Evolutionary conservation across 768 basidiomycete genomes (phyloP).

Genomic region (Boletus insuetus): DNA sequence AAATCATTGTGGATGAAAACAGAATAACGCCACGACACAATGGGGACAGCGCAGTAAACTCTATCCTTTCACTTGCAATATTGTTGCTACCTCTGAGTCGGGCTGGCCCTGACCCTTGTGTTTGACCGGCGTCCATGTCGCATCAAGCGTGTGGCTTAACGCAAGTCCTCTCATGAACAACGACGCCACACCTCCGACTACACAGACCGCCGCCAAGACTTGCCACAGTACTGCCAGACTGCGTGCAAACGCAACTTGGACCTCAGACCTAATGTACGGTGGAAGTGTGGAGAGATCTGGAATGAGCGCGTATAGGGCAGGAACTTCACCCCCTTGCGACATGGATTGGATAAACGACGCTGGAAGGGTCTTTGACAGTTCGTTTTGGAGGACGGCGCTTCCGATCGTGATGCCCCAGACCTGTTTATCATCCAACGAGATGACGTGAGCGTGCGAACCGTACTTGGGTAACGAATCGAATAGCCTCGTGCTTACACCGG

Average conservation of each 20-base stretch:
- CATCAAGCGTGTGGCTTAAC: conserved; percentile 8
- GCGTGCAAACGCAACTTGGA: conserved; percentile 41
- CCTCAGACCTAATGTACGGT: conserved; percentile 31
- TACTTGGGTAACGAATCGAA: too few relatives aligned
- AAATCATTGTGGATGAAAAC: too few relatives aligned
- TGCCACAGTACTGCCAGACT: conserved; percentile 43
- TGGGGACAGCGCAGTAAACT: too few relatives aligned
- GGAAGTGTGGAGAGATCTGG: conserved; percentile 38
- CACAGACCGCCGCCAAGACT: conserved; percentile 39
- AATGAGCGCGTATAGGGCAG: conserved; percentile 42
- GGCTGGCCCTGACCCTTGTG: background rate
- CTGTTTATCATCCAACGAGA: conserved; percentile 21
- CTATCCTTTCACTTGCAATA: background rate
- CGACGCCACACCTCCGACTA: conserved; percentile 11
- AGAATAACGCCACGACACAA: background rate
- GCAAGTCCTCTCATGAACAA: conserved; percentile 17
- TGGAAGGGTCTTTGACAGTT: conserved; percentile 42
- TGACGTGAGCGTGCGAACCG: background rate
- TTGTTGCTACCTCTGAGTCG: background rate
- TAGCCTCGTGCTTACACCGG: conserved; percentile 15
- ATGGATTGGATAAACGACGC: conserved; percentile 33
- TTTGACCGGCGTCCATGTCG: conserved; percentile 4
- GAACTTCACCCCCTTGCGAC: conserved; percentile 16
- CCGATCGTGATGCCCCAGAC: conserved; percentile 53
- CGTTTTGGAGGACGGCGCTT: conserved; percentile 49